Conservation (phyloP, 441 rosid species). For the Syzygium syzygioides region DNA sequence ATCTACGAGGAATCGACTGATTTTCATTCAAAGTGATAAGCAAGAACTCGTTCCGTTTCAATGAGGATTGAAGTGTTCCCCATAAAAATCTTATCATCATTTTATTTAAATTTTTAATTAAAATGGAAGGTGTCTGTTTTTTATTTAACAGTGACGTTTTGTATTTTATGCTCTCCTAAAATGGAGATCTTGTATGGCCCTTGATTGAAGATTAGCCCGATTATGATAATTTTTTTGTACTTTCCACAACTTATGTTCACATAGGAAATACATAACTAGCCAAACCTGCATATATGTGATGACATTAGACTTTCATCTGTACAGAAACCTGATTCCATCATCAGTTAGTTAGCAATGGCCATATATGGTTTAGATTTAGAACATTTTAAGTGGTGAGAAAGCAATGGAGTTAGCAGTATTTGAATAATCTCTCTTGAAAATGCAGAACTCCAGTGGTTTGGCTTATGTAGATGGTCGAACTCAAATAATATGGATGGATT, state of each 20-base stretch:
- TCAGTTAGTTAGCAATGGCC: not conserved
- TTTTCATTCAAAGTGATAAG: too few species aligned
- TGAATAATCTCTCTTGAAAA: not conserved
- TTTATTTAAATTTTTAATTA: too few species aligned
- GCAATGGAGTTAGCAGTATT: not conserved
- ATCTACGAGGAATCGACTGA: not conserved
- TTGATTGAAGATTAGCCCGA: not conserved
- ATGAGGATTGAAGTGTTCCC: too few species aligned
- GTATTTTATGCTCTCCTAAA: too few species aligned
- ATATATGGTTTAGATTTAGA: not conserved
- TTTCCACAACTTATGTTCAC: not conserved
- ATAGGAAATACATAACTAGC: not conserved
- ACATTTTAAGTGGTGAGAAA: not conserved
- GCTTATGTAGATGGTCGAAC: not conserved
- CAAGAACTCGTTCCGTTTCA: too few species aligned
- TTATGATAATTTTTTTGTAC: not conserved
- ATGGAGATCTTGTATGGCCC: not conserved
- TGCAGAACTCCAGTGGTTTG: not conserved
- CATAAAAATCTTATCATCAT: too few species aligned
- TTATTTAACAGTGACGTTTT: too few species aligned
- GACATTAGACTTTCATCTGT: not conserved
- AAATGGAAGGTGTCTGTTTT: too few species aligned
- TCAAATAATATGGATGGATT: not conserved
- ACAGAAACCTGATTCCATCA: not conserved
- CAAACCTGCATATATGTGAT: not conserved